Conservation (phyloP, 2,329 filamentous ascomycete genomes). For the Colletotrichum theobromicola region DNA sequence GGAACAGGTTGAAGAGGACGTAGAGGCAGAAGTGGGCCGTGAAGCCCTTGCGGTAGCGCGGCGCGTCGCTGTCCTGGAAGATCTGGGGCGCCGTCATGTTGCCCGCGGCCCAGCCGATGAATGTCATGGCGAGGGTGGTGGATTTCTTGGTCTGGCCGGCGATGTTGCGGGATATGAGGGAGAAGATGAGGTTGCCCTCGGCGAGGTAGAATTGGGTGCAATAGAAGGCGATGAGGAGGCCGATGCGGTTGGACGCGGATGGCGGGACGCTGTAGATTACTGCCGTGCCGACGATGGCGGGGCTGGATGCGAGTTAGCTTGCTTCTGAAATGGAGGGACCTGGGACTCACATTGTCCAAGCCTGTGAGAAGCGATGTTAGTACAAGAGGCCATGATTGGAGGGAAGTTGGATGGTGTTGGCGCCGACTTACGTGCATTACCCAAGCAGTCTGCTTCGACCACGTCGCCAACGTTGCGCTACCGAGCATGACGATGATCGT, state of each 20-base stretch:
- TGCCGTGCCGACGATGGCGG: slow-evolving; percentile 37
- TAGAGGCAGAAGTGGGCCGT: slow-evolving; percentile 39
- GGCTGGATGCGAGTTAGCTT: neutral
- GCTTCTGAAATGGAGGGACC: neutral
- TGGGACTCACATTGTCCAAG: neutral
- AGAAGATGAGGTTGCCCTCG: slow-evolving; percentile 59
- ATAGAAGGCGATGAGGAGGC: slow-evolving; percentile 44
- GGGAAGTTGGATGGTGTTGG: neutral
- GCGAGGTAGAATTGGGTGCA: slow-evolving; percentile 50
- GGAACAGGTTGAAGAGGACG: slow-evolving; percentile 35
- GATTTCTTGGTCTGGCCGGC: slow-evolving; percentile 72
- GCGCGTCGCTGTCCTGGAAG: slow-evolving; percentile 63
- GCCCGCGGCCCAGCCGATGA: slow-evolving; percentile 38
- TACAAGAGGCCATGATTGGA: slow-evolving; percentile 62
- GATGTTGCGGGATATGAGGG: slow-evolving; percentile 74
- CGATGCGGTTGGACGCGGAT: slow-evolving; percentile 33
- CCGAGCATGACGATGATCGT: slow-evolving; percentile 8
- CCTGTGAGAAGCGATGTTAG: slow-evolving; percentile 53
- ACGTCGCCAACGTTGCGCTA: slow-evolving; percentile 57
- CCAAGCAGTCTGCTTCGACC: slow-evolving; percentile 60
- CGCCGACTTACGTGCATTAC: neutral
- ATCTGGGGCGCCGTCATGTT: slow-evolving; percentile 72
- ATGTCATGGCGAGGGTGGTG: slow-evolving; percentile 57
- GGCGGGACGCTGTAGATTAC: slow-evolving; percentile 41
- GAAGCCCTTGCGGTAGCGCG: slow-evolving; percentile 51